These are phyloP conservation scores for Gossypioides kirkii DNA, from an alignment of 345 rosid species.

Conservation along the genomic window DNA sequence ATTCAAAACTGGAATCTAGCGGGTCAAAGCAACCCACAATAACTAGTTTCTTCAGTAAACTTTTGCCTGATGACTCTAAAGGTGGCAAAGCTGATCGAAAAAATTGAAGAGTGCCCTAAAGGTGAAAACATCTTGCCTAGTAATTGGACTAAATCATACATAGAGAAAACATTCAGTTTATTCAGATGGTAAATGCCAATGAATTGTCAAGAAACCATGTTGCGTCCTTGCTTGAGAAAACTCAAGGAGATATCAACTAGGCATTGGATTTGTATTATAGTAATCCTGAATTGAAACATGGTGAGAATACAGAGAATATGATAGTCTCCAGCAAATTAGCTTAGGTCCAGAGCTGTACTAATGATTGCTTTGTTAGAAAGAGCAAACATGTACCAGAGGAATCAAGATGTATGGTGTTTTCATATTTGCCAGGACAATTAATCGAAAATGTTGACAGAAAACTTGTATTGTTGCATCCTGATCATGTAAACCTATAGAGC, in stretches of 20 bases:
- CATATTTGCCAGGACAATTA: constrained; percentile 26
- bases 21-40: constrained; percentile 76
- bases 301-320: constrained; percentile 24
- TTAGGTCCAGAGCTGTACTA: constrained; percentile 20
- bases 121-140: constrained; percentile 27
- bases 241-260: constrained; percentile 60
- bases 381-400: constrained; percentile 25
- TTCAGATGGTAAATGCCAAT: constrained; percentile 47
- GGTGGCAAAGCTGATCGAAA: constrained; percentile 21
- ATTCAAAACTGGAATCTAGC: constrained; percentile 36
- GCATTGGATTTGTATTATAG: constrained; percentile 62
- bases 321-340: constrained; percentile 23
- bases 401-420: constrained; percentile 20
- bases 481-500: constrained; percentile 52
- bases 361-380: constrained; percentile 28
- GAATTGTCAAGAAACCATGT: constrained; percentile 57
- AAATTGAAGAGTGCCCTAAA: constrained; percentile 28
- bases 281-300: constrained; percentile 28
- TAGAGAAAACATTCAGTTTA: constrained; percentile 49
- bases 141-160: constrained; percentile 25
- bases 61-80: constrained; percentile 30
- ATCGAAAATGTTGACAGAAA: constrained; percentile 25
- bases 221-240: constrained; percentile 47
- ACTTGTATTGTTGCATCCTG: constrained; percentile 49
- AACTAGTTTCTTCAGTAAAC: constrained; percentile 69